Conservation (phyloP, 2,329 filamentous ascomycete species). For the Beauveria varroae region DNA sequence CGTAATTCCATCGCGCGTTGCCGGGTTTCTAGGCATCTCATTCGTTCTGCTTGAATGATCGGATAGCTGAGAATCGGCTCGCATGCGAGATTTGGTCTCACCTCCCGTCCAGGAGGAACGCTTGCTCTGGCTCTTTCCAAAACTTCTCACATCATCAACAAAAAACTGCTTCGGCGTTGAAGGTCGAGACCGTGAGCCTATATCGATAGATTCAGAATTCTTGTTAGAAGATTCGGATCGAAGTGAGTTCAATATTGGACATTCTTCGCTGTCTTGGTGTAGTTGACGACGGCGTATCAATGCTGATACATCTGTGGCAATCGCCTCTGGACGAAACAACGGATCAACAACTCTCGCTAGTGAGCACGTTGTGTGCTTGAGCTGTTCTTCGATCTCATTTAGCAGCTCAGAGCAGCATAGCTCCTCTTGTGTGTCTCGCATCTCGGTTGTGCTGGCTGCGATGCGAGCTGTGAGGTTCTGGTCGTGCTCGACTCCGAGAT, state of each 20-base stretch:
- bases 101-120: background rate
- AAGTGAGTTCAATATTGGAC: background rate
- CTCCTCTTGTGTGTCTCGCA: background rate
- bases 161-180: background rate
- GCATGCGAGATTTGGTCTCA: background rate
- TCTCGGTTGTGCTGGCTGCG: background rate
- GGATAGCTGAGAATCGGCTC: constrained; percentile 15
- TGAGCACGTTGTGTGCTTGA: constrained; percentile 3
- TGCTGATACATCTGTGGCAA: constrained; percentile 7
- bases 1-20: constrained; percentile 43
- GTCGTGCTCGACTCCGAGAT: constrained; percentile 29
- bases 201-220: background rate
- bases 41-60: constrained; percentile 12
- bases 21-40: constrained; percentile 15
- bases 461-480: constrained; percentile 17
- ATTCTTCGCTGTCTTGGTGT: background rate
- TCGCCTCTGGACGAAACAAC: background rate
- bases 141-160: background rate
- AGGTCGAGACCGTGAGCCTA: background rate
- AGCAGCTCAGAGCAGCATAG: constrained; percentile 1
- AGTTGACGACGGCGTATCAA: background rate
- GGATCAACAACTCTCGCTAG: background rate
- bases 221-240: background rate
- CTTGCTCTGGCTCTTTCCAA: background rate
- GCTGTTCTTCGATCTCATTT: background rate